Conservation (phyloP, 768 basidiomycete genomes). For the Podaxis pistillaris region DNA sequence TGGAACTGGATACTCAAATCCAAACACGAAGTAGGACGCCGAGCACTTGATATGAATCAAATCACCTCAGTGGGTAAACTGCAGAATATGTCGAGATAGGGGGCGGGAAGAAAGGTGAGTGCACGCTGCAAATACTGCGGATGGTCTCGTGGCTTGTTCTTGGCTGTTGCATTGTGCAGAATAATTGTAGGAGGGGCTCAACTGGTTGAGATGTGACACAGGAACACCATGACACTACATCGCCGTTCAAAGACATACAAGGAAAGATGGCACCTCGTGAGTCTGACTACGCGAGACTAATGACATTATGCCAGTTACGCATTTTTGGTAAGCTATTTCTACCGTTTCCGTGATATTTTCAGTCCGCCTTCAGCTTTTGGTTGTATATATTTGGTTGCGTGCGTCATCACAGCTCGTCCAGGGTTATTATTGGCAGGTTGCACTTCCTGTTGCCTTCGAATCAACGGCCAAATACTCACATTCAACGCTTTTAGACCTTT, state of each 20-base stretch:
- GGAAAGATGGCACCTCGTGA: too few relatives aligned
- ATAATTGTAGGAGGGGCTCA: conserved; percentile 26
- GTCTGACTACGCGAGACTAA: too few relatives aligned
- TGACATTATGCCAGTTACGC: too few relatives aligned
- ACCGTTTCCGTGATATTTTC: too few relatives aligned
- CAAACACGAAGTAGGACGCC: conserved; percentile 30
- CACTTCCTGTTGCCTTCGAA: background rate
- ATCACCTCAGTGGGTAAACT: conserved; percentile 25
- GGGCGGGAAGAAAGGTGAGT: conserved; percentile 54
- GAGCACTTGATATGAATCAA: conserved; percentile 33
- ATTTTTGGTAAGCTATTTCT: too few relatives aligned
- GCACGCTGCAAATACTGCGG: conserved; percentile 62
- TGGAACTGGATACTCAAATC: conserved; percentile 72
- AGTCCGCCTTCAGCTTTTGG: too few relatives aligned
- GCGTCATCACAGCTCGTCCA: background rate
- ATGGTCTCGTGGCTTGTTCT: conserved; percentile 54
- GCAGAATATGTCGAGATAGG: conserved; percentile 16
- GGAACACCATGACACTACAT: too few relatives aligned
- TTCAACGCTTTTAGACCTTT: background rate
- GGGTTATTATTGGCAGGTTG: background rate
- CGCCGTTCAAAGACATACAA: too few relatives aligned
- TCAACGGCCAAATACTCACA: background rate
- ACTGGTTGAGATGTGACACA: conserved; percentile 40
- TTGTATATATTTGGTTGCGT: too few relatives aligned
- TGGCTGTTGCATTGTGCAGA: conserved; percentile 58